phyloP scores from a whole-genome alignment of 1,284 basidiomycete species.

The Ustilago loliicola region DNA sequence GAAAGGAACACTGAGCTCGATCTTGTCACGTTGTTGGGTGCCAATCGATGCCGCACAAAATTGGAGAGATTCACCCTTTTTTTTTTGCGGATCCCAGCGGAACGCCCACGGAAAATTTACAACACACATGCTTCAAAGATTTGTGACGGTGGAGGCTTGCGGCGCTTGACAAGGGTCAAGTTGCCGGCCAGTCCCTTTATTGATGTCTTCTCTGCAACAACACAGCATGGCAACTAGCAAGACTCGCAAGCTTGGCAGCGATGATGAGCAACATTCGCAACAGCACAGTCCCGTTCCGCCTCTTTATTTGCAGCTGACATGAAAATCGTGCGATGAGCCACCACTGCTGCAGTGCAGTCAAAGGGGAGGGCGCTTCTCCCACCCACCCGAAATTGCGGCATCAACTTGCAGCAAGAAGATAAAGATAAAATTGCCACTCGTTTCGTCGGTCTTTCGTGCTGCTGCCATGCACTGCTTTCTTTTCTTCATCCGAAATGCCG shows the following conservation, averaged over 20 bases:
- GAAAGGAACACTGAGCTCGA: slow-evolving; percentile 15
- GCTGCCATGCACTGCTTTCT: not conserved
- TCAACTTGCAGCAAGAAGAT: not conserved
- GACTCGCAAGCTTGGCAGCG: not conserved
- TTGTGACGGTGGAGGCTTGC: no score
- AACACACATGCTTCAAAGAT: not conserved
- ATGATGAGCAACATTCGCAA: not conserved
- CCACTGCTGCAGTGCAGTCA: not conserved
- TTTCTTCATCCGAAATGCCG: not conserved
- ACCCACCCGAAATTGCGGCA: not conserved
- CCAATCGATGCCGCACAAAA: not conserved
- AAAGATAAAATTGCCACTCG: not conserved
- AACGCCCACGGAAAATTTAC: not conserved
- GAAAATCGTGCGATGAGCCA: not conserved
- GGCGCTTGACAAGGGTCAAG: no score
- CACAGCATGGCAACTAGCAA: not conserved
- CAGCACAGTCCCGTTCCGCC: slow-evolving; percentile 1
- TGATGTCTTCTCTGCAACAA: not conserved
- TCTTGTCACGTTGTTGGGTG: slow-evolving; percentile 13
- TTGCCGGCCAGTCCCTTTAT: no score
- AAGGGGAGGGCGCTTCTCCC: not conserved
- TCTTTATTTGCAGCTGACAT: not conserved
- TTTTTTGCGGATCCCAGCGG: not conserved
- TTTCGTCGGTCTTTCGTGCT: not conserved
- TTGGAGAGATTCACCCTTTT: not conserved